phyloP scores from a whole-genome alignment of 257 asterid genomes.

The Coffea canephora region DNA sequence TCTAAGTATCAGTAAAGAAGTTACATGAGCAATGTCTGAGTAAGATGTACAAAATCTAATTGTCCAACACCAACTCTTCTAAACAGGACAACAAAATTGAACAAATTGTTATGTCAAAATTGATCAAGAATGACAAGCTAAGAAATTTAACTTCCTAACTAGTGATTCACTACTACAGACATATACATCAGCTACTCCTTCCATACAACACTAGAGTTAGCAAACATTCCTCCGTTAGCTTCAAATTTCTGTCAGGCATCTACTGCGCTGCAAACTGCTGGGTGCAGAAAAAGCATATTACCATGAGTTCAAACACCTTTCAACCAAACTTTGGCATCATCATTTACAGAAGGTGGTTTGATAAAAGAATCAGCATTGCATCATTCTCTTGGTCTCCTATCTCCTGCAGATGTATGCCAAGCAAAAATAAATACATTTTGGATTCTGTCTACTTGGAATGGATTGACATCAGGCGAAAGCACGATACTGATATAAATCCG shows the following conservation, averaged over 20 bases:
- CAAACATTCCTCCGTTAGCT: conserved; percentile 3
- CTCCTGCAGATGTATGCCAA: neutral
- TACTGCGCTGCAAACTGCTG: neutral
- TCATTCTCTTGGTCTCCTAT: neutral
- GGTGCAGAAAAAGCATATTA: neutral
- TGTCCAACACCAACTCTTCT: no score
- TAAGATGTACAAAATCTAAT: no score
- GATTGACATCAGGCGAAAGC: neutral
- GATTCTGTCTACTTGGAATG: neutral
- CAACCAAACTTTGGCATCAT: neutral
- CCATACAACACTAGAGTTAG: neutral
- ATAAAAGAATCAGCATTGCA: neutral
- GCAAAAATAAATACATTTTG: neutral
- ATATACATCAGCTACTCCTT: neutral
- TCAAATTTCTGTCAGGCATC: conserved; percentile 7
- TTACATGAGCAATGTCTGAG: no score
- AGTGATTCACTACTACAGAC: conserved; percentile 5
- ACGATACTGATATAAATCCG: neutral
- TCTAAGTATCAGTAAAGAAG: no score
- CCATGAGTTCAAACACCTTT: conserved; percentile 1
- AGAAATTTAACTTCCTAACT: conserved; percentile 5
- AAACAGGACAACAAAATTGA: no score
- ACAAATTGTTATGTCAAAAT: conserved; percentile 9
- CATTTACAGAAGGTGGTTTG: neutral
- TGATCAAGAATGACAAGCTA: conserved; percentile 4